A percentile compares a stretch with the other conserved stretches of the same genome.
These are phyloP conservation scores for Rhizophagus prolifer DNA, from an alignment of 192 early-diverging fungal genomes.

Conservation along the genomic window DNA sequence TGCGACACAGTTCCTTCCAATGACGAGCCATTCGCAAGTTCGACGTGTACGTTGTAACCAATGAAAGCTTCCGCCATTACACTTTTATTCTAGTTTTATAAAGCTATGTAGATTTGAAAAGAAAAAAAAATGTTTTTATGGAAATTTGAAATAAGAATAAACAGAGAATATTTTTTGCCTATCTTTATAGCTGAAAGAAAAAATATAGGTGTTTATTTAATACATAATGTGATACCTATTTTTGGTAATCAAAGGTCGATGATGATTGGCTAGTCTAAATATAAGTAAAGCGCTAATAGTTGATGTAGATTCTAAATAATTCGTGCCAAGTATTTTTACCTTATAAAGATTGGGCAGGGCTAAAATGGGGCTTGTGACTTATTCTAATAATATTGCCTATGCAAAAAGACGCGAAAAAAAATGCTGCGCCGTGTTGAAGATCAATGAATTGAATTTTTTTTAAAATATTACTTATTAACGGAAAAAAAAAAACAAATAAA, in stretches of 20 bases:
- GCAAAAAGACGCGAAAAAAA: too few species aligned
- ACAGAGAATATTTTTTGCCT: not conserved
- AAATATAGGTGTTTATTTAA: not conserved
- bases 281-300: not conserved
- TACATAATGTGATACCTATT: not conserved
- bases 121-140: not conserved
- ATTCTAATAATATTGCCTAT: too few species aligned
- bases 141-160: not conserved
- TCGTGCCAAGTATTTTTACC: too few species aligned
- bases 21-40: constrained; percentile 48
- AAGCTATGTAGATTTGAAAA: not conserved
- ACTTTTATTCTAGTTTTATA: not conserved
- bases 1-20: constrained; percentile 60
- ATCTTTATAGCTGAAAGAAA: not conserved
- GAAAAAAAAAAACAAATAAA: too few species aligned
- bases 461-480: too few species aligned
- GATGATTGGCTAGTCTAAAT: not conserved
- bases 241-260: not conserved
- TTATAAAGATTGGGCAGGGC: too few species aligned
- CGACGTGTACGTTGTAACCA: constrained; percentile 55
- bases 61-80: constrained; percentile 57
- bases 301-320: not conserved
- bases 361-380: too few species aligned
- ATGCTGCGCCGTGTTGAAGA: too few species aligned
- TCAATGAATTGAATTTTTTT: too few species aligned